These are phyloP conservation scores for Suillus subalutaceus DNA, from an alignment of 768 basidiomycete species.

Conservation along the genomic window DNA sequence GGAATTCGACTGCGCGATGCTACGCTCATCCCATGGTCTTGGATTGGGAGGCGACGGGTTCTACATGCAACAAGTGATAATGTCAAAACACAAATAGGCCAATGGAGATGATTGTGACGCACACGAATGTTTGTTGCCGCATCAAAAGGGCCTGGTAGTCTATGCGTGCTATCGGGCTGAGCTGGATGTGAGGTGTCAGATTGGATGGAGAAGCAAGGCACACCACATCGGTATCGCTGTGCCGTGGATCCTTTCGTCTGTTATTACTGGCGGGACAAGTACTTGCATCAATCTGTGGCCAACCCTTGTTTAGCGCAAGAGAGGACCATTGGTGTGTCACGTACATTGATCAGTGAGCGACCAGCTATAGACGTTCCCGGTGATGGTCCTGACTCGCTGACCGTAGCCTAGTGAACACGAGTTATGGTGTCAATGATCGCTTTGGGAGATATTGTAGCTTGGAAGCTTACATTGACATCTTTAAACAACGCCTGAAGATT, in stretches of 20 bases:
- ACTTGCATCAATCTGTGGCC: not conserved
- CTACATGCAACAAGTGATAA: not conserved
- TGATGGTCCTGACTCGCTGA: not conserved
- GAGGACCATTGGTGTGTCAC: not conserved
- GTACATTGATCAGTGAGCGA: not conserved
- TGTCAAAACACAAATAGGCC: not conserved
- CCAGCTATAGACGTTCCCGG: not conserved
- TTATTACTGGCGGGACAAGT: not conserved
- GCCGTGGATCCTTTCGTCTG: not conserved
- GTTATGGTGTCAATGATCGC: not conserved
- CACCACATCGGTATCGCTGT: not conserved
- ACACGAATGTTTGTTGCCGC: not conserved
- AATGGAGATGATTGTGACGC: not conserved
- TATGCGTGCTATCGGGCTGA: not conserved
- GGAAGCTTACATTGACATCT: not conserved
- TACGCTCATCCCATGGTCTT: not conserved
- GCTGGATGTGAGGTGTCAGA: not conserved
- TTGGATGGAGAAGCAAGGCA: not conserved
- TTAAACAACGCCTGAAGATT: not conserved
- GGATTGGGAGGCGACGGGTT: not conserved
- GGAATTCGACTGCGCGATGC: no score
- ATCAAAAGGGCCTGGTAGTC: not conserved
- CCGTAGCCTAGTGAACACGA: not conserved
- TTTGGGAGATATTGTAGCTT: not conserved
- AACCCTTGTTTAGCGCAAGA: not conserved